Percentiles rank a stretch among this genome's conserved stretches.
These are phyloP conservation scores for Corinectria fuckeliana DNA, from an alignment of 2,329 filamentous ascomycete genomes.

Conservation along the genomic window DNA sequence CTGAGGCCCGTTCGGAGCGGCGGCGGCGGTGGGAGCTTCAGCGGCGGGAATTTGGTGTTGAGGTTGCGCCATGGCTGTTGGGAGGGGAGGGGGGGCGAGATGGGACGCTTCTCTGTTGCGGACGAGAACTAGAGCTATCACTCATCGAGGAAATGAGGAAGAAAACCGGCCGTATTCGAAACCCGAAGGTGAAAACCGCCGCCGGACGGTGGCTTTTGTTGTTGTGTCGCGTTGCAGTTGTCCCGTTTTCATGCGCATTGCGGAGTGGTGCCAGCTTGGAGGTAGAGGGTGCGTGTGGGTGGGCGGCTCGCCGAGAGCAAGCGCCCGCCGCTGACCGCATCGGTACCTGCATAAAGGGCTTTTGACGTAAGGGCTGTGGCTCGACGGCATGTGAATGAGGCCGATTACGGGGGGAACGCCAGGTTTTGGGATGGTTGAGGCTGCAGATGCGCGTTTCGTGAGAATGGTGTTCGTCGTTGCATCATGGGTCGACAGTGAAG, in stretches of 20 bases:
- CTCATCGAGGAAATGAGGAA: background rate
- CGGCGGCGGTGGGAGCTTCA: background rate
- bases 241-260: background rate
- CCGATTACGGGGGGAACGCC: background rate
- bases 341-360: constrained; percentile 14
- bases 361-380: background rate
- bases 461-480: background rate
- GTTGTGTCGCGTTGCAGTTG: background rate
- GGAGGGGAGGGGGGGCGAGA: too few species aligned
- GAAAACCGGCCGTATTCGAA: too few species aligned
- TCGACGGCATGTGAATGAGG: background rate
- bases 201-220: background rate
- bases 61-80: constrained; percentile 10
- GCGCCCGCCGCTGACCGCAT: background rate
- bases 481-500: background rate
- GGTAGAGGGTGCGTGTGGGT: background rate
- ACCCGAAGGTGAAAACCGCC: background rate
- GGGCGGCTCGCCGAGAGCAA: background rate
- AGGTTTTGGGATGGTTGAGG: background rate
- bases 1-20: background rate
- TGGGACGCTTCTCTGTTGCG: background rate
- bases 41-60: background rate
- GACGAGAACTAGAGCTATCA: background rate
- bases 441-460: background rate
- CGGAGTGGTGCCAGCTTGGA: background rate